These are phyloP conservation scores for Ustilago trichophora DNA, from an alignment of 1,284 basidiomycete genomes.

Conservation along the genomic window DNA sequence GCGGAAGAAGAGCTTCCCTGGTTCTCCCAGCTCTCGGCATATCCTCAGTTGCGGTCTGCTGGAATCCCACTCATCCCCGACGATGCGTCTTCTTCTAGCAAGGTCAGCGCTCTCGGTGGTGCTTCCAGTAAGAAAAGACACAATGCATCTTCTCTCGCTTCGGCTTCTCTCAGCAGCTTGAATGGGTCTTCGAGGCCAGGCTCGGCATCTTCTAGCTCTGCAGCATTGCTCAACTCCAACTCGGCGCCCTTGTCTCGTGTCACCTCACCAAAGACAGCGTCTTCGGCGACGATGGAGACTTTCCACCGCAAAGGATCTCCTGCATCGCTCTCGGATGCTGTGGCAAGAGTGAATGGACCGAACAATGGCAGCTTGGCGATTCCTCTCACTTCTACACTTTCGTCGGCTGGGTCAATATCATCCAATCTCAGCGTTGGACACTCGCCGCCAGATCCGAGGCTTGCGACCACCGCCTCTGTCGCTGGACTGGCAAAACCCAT, in stretches of 20 bases:
- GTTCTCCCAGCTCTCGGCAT: conserved; percentile 54
- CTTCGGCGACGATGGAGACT: conserved; percentile 16
- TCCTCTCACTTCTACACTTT: conserved; percentile 23
- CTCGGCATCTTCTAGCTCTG: conserved; percentile 17
- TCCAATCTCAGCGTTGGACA: conserved; percentile 7
- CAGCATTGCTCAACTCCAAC: conserved; percentile 9
- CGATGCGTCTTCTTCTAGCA: conserved; percentile 19
- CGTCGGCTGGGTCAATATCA: conserved; percentile 19
- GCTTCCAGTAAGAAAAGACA: conserved; percentile 17
- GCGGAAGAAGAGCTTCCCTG: conserved; percentile 49
- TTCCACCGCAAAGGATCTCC: conserved; percentile 18
- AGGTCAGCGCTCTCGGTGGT: conserved; percentile 5
- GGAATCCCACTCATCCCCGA: conserved; percentile 41
- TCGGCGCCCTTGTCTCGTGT: conserved; percentile 20
- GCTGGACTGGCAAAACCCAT: neutral
- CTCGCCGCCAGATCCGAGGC: neutral
- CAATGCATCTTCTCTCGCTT: conserved; percentile 11
- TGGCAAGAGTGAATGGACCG: neutral
- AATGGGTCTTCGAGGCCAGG: conserved; percentile 12
- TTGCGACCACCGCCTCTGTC: neutral
- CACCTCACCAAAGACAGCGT: conserved; percentile 22
- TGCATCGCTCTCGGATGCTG: conserved; percentile 24
- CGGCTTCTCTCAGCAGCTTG: conserved; percentile 10
- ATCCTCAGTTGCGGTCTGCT: conserved; percentile 49
- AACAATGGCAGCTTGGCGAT: neutral